Evolutionary conservation across 306 rosid species (phyloP), one percentile per base, ranked within the genome.

Genomic region (Medicago lupulina): DNA sequence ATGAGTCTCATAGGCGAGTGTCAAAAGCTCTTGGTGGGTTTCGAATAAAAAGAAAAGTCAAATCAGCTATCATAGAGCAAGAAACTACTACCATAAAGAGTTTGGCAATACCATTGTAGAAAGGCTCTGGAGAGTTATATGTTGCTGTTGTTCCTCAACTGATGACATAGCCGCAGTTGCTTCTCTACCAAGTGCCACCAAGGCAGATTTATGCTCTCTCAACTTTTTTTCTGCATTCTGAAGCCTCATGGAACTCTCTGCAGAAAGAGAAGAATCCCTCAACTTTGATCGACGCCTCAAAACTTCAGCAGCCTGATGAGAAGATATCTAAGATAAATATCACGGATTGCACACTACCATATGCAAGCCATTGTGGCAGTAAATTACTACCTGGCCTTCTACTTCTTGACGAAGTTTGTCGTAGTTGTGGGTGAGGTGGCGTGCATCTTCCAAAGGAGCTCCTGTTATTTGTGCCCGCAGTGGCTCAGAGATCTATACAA

Each of bases 391-490:
- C 98, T 91, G 97, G 68, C 85, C 82, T 79, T 94, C 97, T 28
- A 87, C 90, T 74, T 91, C 98, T 58, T 91, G 98, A 63, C 89
- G 89, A 62, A 89, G 86, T 85, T 87, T 94, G 60, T 94, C 98
- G 51, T 91, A 94, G 76, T 82, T 93, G 55, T 85, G 88, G 39
- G 97, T 79, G 74, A 94, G 91, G 82, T 94, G 97, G 25, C 98
- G 95, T 72, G 98, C 98, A 86, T 91, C 98, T 81, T 94, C 98
- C 79, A 94, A 81, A 77, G 98, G 98, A 79, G 98, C 96, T 76
- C 95, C 97, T 5, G 86, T 88, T 82, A 94, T 87, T 82, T 88
- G 97, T 57, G 96, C 87, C 71, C 93, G 86, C 77, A 94, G 80
- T 57, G 98, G 93, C 81, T 94, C 91, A 74, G 91, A 80, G 58